phyloP scores from a whole-genome alignment of 1,139 yeast genomes.

The Yamadazyma mexicana region DNA sequence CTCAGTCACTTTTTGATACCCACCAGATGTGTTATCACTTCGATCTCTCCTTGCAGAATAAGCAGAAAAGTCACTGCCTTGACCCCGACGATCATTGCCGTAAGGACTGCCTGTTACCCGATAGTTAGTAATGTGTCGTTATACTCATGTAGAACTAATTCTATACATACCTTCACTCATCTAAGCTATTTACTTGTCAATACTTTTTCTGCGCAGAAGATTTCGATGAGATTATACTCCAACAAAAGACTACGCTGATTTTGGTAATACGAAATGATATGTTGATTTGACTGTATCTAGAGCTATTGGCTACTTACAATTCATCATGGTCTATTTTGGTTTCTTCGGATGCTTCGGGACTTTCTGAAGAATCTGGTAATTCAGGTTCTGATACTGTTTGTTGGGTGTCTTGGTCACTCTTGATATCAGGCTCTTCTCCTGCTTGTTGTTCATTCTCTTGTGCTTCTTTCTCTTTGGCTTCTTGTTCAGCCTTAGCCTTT shows the following conservation, averaged over 20 bases:
- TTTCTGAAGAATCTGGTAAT: constrained; percentile 1
- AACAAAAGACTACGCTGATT: not conserved
- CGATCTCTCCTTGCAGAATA: constrained; percentile 2
- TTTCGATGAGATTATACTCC: constrained; percentile 1
- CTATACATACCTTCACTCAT: constrained; percentile 11
- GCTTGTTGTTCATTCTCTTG: constrained; percentile 14
- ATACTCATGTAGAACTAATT: not conserved
- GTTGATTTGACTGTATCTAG: not conserved
- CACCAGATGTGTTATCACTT: not conserved
- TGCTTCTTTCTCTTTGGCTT: constrained; percentile 14
- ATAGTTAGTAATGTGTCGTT: not conserved
- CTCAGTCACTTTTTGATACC: not conserved
- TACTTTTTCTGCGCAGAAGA: not conserved
- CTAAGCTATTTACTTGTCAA: not conserved
- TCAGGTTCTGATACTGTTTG: constrained; percentile 17
- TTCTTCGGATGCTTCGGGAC: constrained; percentile 6
- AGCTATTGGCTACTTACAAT: constrained; percentile 4
- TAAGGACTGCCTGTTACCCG: constrained; percentile 4
- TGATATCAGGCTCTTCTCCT: constrained; percentile 13
- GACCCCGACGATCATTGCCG: constrained; percentile 8
- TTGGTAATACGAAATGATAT: not conserved
- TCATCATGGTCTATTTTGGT: constrained; percentile 11
- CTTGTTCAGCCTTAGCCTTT: constrained; percentile 18
- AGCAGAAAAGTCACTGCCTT: constrained; percentile 3
- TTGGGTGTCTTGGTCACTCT: constrained; percentile 16